These are phyloP conservation scores for Hypericum androsaemum DNA, from an alignment of 345 rosid genomes.

Conservation along the genomic window DNA sequence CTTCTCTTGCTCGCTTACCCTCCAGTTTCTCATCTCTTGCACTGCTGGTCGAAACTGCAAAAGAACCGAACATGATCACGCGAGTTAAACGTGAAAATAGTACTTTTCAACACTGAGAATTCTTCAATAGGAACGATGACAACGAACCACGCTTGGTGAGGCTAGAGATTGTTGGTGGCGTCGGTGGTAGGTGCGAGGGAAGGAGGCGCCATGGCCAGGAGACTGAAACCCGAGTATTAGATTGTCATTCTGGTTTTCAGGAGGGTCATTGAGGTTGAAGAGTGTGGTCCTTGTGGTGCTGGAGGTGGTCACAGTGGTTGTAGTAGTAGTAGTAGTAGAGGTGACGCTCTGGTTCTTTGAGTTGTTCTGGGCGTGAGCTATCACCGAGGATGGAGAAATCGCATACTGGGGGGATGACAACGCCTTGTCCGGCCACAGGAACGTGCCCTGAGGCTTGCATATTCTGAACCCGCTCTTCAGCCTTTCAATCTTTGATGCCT, in stretches of 20 bases:
- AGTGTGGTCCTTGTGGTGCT: constrained; percentile 1
- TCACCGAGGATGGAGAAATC: constrained; percentile 11
- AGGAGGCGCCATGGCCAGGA: constrained; percentile 14
- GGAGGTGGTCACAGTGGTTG: not conserved
- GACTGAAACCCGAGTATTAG: constrained; percentile 8
- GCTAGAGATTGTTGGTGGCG: constrained; percentile 15
- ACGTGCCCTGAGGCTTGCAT: constrained; percentile 70
- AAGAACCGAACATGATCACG: too few species aligned
- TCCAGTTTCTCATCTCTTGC: too few species aligned
- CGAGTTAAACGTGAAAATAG: too few species aligned
- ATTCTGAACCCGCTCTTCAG: constrained; percentile 70
- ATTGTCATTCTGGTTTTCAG: constrained; percentile 18
- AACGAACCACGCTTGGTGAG: constrained; percentile 6
- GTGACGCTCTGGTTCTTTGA: constrained; percentile 3
- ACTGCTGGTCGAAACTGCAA: too few species aligned
- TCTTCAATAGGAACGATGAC: constrained; percentile 8
- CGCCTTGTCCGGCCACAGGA: constrained; percentile 61
- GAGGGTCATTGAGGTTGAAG: constrained; percentile 49
- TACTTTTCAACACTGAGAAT: not conserved
- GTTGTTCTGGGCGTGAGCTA: constrained; percentile 10
- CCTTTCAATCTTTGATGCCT: constrained; percentile 39
- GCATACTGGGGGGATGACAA: constrained; percentile 13
- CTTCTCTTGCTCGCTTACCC: too few species aligned
- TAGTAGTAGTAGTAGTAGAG: not conserved
- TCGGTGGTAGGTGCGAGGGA: constrained; percentile 34